These are phyloP conservation scores for Trichoderma gamsii DNA, from an alignment of 495 filamentous ascomycete species.

Conservation along the genomic window DNA sequence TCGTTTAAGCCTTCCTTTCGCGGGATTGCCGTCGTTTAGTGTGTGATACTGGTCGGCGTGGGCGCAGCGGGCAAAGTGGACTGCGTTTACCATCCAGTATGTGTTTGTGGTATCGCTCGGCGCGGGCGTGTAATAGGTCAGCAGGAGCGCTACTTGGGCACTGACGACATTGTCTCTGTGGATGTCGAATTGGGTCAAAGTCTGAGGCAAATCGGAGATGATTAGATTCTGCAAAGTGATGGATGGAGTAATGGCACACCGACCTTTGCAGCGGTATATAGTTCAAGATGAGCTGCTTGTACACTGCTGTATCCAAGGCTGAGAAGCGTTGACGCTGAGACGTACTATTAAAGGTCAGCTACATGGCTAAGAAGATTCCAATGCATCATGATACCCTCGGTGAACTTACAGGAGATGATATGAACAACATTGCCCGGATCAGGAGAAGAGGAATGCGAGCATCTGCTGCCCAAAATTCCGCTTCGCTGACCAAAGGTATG, in stretches of 20 bases:
- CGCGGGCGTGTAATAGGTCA: background rate
- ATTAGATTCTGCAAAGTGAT: background rate
- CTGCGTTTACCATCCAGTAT: constrained; percentile 7
- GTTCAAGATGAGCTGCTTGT: background rate
- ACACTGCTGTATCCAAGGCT: constrained; percentile 1
- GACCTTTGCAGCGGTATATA: background rate
- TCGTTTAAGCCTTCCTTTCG: background rate
- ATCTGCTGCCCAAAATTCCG: constrained; percentile 2
- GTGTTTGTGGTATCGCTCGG: constrained; percentile 2
- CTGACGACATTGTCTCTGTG: constrained; percentile 8
- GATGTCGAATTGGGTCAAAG: background rate
- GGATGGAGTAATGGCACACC: background rate
- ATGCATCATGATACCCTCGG: too few species aligned
- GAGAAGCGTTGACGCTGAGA: background rate
- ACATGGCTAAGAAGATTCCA: background rate
- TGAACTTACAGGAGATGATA: constrained; percentile 2
- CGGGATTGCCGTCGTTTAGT: background rate
- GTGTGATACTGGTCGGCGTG: constrained; percentile 2
- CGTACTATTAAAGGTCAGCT: background rate
- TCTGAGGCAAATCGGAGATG: background rate
- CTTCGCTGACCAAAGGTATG: background rate
- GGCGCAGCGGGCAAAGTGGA: background rate
- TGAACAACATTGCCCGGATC: background rate
- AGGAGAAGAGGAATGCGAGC: constrained; percentile 2
- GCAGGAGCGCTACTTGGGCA: background rate